A percentile compares a stretch with the other conserved stretches of the same genome.
Conservation (phyloP, 148 eudicot species). For the Suaeda aralocaspica region DNA sequence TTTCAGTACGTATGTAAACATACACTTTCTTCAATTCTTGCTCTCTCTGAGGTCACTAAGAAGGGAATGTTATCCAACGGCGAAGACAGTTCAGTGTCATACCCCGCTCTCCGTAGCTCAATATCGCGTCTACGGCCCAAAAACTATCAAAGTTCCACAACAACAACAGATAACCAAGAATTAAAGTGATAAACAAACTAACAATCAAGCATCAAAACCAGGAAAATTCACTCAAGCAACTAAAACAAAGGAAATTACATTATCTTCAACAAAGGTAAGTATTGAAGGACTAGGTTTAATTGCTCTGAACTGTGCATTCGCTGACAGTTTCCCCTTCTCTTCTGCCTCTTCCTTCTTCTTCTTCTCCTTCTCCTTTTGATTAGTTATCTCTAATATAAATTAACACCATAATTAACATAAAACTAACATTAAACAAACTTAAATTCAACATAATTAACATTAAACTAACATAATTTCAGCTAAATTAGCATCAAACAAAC, state of each 20-base stretch:
- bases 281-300: conserved; percentile 76
- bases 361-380: conserved; percentile 42
- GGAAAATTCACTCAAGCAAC: not conserved
- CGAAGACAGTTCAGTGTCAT: conserved; percentile 65
- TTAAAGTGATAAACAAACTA: conserved; percentile 18
- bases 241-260: conserved; percentile 39
- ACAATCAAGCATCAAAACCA: conserved; percentile 4
- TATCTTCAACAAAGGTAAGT: conserved; percentile 73
- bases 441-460: not conserved
- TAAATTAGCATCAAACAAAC: not conserved
- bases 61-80: conserved; percentile 84
- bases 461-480: too few species aligned
- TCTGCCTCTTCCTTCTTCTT: conserved; percentile 39
- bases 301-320: conserved; percentile 95
- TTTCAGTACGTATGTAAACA: conserved; percentile 7
- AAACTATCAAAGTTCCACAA: conserved; percentile 36
- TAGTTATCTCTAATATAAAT: conserved; percentile 37
- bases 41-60: conserved; percentile 66
- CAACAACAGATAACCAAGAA: conserved; percentile 4
- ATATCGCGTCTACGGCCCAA: conserved; percentile 86
- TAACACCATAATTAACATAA: not conserved
- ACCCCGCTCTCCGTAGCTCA: conserved; percentile 79
- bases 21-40: conserved; percentile 82
- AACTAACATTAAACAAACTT: not conserved
- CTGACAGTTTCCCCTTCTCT: conserved; percentile 51